phyloP scores from a whole-genome alignment of 371 early-diverging fungal species.

The Mucor mucedo region DNA sequence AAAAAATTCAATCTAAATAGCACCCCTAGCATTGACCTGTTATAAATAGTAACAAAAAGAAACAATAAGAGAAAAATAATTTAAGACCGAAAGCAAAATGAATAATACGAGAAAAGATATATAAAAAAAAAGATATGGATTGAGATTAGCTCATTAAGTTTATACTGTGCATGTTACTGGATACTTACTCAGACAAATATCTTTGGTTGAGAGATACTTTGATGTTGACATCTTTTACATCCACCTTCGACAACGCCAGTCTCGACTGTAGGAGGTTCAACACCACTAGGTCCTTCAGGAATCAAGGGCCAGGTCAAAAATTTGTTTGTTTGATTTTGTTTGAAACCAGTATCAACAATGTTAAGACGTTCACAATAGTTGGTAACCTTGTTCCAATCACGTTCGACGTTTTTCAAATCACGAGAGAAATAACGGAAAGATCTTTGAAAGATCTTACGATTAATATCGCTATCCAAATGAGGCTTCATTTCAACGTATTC shows the following conservation, averaged over 20 bases:
- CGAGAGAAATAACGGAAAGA: slow-evolving; percentile 69
- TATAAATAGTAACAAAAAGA: slow-evolving; percentile 7
- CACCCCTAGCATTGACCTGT: slow-evolving; percentile 60
- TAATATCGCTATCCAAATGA: slow-evolving; percentile 53
- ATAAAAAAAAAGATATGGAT: not conserved
- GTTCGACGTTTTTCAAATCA: slow-evolving; percentile 65
- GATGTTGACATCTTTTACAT: slow-evolving; percentile 20
- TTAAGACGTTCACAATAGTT: slow-evolving; percentile 65
- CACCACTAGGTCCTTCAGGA: slow-evolving; percentile 44
- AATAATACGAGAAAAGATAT: not conserved
- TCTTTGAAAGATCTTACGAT: slow-evolving; percentile 70
- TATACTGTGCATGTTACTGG: not conserved
- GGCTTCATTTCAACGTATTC: slow-evolving; percentile 67
- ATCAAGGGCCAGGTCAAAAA: slow-evolving; percentile 53
- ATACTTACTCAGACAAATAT: slow-evolving; percentile 10
- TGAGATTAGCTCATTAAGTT: not conserved
- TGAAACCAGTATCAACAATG: slow-evolving; percentile 58
- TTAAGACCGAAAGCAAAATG: not conserved
- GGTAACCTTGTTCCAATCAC: slow-evolving; percentile 76
- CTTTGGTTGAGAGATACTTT: slow-evolving; percentile 27
- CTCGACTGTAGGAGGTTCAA: slow-evolving; percentile 47
- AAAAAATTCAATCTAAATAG: slow-evolving; percentile 21
- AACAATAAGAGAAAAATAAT: slow-evolving; percentile 12
- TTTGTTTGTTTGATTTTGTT: slow-evolving; percentile 68
- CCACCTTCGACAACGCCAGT: slow-evolving; percentile 46